A percentile compares a stretch with the other conserved stretches of the same genome.
These are phyloP conservation scores for Ramaria sp. DNA, from an alignment of 768 basidiomycete species.

Conservation along the genomic window DNA sequence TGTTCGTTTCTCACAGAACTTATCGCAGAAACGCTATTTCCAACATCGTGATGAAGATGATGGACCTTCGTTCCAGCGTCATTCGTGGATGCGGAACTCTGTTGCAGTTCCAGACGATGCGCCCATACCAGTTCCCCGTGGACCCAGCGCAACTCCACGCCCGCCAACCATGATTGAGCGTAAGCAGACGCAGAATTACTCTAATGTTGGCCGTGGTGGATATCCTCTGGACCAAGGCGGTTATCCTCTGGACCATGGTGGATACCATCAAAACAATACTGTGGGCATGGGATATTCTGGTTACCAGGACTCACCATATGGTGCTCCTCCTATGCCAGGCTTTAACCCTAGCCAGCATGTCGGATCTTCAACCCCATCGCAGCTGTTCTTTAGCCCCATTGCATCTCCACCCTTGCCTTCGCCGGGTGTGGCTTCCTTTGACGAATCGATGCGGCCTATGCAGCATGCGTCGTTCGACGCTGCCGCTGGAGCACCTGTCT, in stretches of 20 bases:
- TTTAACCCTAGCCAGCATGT: constrained; percentile 2
- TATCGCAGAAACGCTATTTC: constrained; percentile 10
- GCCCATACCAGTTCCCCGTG: not conserved
- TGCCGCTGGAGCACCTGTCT: constrained; percentile 1
- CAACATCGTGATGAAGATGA: constrained; percentile 17
- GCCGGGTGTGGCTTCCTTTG: not conserved
- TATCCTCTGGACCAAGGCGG: too few species aligned
- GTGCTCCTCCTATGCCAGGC: not conserved
- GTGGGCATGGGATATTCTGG: not conserved
- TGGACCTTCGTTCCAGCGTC: constrained; percentile 33
- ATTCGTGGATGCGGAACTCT: constrained; percentile 53
- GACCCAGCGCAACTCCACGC: constrained; percentile 35
- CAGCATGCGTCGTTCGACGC: not conserved
- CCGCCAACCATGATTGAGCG: constrained; percentile 58
- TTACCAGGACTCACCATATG: constrained; percentile 2
- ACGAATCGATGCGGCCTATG: constrained; percentile 5
- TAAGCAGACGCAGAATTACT: not conserved
- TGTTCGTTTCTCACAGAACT: not conserved
- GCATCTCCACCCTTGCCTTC: not conserved
- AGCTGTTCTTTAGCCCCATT: constrained; percentile 6
- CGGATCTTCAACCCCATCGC: not conserved
- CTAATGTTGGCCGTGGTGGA: constrained; percentile 5
- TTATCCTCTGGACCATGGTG: not conserved
- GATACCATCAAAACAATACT: not conserved
- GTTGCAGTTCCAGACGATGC: constrained; percentile 44